These are phyloP conservation scores for Sphaerulina populicola DNA, from an alignment of 2,329 filamentous ascomycete species.

Conservation along the genomic window DNA sequence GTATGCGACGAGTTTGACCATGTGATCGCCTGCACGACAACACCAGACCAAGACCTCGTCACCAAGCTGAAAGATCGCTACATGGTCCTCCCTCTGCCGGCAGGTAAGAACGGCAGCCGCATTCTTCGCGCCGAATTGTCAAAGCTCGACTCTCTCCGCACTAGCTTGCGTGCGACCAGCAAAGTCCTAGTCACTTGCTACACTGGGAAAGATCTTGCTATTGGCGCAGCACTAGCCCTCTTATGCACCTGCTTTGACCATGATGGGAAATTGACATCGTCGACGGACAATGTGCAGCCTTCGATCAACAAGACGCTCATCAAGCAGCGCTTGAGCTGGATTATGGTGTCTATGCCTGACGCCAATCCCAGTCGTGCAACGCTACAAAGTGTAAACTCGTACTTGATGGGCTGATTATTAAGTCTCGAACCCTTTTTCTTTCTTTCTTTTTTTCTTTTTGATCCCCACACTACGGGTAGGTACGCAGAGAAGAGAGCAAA, in stretches of 20 bases:
- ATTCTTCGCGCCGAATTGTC: slow-evolving; percentile 65
- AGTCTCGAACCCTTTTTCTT: background rate
- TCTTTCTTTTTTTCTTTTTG: background rate
- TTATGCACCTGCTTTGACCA: slow-evolving; percentile 65
- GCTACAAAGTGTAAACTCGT: slow-evolving; percentile 84
- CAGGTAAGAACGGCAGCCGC: slow-evolving; percentile 72
- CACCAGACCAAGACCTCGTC: slow-evolving; percentile 31
- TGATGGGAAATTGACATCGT: slow-evolving; percentile 40
- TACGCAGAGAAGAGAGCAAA: background rate
- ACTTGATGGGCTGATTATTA: slow-evolving; percentile 53
- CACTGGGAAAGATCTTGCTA: slow-evolving; percentile 69
- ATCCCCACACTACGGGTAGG: background rate
- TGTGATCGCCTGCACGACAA: slow-evolving; percentile 40
- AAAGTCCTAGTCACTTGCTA: slow-evolving; percentile 58
- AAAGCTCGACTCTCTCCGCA: slow-evolving; percentile 38
- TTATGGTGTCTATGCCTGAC: slow-evolving; percentile 68
- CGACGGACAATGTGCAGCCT: background rate
- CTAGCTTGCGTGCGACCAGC: slow-evolving; percentile 2
- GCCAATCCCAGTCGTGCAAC: slow-evolving; percentile 79
- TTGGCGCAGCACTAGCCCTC: slow-evolving; percentile 68
- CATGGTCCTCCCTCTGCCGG: slow-evolving; percentile 56
- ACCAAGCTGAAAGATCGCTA: slow-evolving; percentile 38
- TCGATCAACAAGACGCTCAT: slow-evolving; percentile 62
- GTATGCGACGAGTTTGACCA: slow-evolving; percentile 27
- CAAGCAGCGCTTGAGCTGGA: slow-evolving; percentile 67